Evolutionary conservation across 768 basidiomycete genomes (phyloP).

Genomic region (Phlebiopsis gigantea): DNA sequence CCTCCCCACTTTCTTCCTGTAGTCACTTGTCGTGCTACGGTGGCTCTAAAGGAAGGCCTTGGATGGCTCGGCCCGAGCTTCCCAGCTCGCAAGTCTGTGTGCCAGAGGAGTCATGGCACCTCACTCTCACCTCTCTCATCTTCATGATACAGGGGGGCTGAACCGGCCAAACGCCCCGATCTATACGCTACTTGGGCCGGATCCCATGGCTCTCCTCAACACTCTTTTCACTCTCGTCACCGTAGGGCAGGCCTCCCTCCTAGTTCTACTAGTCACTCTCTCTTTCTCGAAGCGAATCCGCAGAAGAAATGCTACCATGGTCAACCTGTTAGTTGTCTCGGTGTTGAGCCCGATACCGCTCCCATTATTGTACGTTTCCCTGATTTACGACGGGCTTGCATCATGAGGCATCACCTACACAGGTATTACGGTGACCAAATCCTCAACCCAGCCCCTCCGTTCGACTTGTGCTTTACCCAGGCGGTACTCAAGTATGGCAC

Average conservation of each 20-base stretch:
- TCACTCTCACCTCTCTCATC: background rate
- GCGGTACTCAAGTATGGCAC: slow-evolving; percentile 12
- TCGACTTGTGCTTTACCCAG: slow-evolving; percentile 5
- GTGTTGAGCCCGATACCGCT: slow-evolving; percentile 11
- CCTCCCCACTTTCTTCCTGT: background rate
- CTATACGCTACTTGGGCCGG: slow-evolving; percentile 8
- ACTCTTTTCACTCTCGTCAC: slow-evolving; percentile 14
- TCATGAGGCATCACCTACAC: background rate
- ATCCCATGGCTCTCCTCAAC: slow-evolving; percentile 12
- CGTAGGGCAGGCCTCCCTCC: slow-evolving; percentile 14
- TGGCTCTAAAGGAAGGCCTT: background rate
- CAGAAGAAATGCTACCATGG: slow-evolving; percentile 9
- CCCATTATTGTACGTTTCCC: slow-evolving; percentile 10
- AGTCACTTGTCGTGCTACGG: background rate
- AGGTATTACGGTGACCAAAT: slow-evolving; percentile 14
- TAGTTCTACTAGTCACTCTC: slow-evolving; percentile 12
- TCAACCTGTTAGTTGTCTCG: slow-evolving; percentile 13
- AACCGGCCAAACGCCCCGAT: background rate
- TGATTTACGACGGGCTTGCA: background rate
- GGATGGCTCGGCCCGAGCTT: background rate
- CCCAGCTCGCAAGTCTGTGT: background rate
- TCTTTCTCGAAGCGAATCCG: slow-evolving; percentile 6
- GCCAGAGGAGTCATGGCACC: background rate
- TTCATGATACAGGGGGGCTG: background rate
- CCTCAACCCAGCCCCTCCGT: slow-evolving; percentile 10